Conservation (phyloP, 2,329 filamentous ascomycete genomes). For the Pyrenochaeta sp. region DNA sequence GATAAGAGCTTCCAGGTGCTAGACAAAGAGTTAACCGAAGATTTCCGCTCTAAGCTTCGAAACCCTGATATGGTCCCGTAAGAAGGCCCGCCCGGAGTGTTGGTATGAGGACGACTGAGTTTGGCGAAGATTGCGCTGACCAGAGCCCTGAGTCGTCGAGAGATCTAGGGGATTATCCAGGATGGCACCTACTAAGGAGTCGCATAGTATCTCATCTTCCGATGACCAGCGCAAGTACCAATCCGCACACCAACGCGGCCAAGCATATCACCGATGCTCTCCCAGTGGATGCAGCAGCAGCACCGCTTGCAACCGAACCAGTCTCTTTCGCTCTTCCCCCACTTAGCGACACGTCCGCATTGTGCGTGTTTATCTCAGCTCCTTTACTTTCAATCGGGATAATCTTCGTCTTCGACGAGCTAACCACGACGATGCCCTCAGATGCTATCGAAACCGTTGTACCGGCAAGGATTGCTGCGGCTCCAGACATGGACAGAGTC, state of each 20-base stretch:
- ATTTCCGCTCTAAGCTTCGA: too few species aligned
- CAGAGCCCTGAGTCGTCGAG: too few species aligned
- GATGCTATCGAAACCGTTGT: not conserved
- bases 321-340: not conserved
- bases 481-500: conserved; percentile 5
- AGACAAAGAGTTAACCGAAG: too few species aligned
- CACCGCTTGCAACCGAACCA: not conserved
- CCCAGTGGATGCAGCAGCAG: not conserved
- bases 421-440: not conserved
- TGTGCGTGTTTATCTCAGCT: not conserved
- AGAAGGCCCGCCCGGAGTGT: too few species aligned
- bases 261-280: not conserved
- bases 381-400: not conserved
- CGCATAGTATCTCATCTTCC: not conserved
- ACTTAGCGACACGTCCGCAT: not conserved
- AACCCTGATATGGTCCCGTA: too few species aligned
- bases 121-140: too few species aligned
- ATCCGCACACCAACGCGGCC: not conserved
- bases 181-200: too few species aligned
- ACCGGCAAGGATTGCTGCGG: not conserved
- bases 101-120: too few species aligned
- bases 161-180: too few species aligned
- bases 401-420: not conserved
- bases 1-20: too few species aligned
- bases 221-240: not conserved